Percentiles rank a stretch among this genome's conserved stretches.
These are phyloP conservation scores for Chalciporus chontae DNA, from an alignment of 768 basidiomycete species.

Conservation along the genomic window DNA sequence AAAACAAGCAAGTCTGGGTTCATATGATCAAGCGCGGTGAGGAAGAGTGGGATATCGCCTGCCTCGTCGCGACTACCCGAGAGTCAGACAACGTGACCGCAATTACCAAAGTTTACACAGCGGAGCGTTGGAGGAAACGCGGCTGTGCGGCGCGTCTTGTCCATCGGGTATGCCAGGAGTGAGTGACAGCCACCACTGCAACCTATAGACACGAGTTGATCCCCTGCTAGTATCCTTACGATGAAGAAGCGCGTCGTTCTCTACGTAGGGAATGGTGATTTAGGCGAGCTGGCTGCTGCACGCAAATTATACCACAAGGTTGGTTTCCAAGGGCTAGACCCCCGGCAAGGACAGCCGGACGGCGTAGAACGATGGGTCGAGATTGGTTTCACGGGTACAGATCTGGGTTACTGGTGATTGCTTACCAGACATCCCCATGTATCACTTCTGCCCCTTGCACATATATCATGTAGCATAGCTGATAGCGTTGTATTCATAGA, in stretches of 20 bases:
- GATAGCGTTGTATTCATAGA: background rate
- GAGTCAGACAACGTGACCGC: slow-evolving; percentile 54
- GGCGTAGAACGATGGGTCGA: slow-evolving; percentile 58
- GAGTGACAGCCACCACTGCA: slow-evolving; percentile 20
- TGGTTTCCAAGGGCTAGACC: slow-evolving; percentile 58
- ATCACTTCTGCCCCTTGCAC: background rate
- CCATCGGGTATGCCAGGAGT: slow-evolving; percentile 54
- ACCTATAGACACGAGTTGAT: slow-evolving; percentile 5
- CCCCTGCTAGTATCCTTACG: slow-evolving; percentile 29
- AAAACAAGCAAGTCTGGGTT: slow-evolving; percentile 54
- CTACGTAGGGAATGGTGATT: slow-evolving; percentile 62
- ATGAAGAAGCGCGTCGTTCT: slow-evolving; percentile 52
- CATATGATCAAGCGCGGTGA: slow-evolving; percentile 39
- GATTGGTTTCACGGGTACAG: slow-evolving; percentile 50
- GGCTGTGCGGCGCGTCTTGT: slow-evolving; percentile 64
- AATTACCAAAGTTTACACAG: slow-evolving; percentile 72
- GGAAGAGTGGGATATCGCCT: slow-evolving; percentile 44
- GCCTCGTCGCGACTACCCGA: slow-evolving; percentile 65
- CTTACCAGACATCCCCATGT: background rate
- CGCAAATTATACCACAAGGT: slow-evolving; percentile 58
- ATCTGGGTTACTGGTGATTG: slow-evolving; percentile 68
- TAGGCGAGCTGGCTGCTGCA: slow-evolving; percentile 37
- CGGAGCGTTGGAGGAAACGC: slow-evolving; percentile 44
- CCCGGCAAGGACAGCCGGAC: slow-evolving; percentile 30
- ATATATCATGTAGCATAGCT: background rate